Percentiles rank a stretch among this genome's conserved stretches.
Conservation (phyloP, 257 asterid species). For the Nicotiana sylvestris region DNA sequence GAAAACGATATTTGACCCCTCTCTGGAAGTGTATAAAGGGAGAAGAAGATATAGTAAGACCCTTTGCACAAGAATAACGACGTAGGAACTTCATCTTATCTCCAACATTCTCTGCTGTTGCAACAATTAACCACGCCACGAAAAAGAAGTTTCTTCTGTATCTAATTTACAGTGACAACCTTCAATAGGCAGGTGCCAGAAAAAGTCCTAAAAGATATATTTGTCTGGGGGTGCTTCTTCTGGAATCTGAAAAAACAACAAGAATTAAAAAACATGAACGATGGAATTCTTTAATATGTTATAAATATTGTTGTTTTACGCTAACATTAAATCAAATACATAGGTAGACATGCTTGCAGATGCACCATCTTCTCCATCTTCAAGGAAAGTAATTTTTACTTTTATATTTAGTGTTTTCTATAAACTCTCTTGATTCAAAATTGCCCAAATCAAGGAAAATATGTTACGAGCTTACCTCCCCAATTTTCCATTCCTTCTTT, state of each 20-base stretch:
- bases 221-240: conserved; percentile 64
- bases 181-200: not conserved
- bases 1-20: not conserved
- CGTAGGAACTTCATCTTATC: not conserved
- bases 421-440: not conserved
- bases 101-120: not conserved
- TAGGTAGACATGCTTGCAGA: not conserved
- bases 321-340: not conserved
- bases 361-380: not conserved
- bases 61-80: not conserved
- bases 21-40: not conserved
- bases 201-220: conserved; percentile 31
- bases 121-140: not conserved
- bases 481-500: conserved; percentile 51
- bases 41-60: not conserved
- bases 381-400: not conserved
- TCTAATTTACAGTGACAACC: not conserved
- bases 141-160: not conserved
- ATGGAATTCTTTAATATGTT: not conserved
- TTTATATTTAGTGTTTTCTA: not conserved
- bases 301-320: not conserved
- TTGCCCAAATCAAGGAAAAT: not conserved
- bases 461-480: conserved; percentile 46
- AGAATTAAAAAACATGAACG: not conserved
- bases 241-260: conserved; percentile 45